Percentiles rank a stretch among this genome's conserved stretches.
phyloP scores from a whole-genome alignment of 208 protist species.

The Acanthamoeba castellanii region DNA sequence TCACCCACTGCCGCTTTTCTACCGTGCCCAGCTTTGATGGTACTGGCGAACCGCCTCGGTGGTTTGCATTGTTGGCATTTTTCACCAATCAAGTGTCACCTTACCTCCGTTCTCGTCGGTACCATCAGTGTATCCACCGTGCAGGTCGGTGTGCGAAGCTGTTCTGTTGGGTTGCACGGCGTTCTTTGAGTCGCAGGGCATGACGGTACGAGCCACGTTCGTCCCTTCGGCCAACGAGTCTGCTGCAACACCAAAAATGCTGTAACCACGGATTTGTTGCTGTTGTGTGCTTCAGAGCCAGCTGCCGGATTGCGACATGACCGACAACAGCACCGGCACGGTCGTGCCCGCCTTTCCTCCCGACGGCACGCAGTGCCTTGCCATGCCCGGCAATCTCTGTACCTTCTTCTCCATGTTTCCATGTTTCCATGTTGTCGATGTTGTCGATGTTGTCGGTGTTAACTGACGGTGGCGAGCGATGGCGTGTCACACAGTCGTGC shows the following conservation, averaged over 20 bases:
- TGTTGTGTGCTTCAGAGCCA: not conserved
- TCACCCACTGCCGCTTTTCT: constrained; percentile 14
- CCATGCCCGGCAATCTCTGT: constrained; percentile 21
- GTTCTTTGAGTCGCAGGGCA: constrained; percentile 36
- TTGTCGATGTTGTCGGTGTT: not conserved
- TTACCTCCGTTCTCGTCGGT: too few species aligned
- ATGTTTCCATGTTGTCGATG: not conserved
- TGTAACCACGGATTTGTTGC: not conserved
- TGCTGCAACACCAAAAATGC: not conserved
- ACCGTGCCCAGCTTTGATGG: not conserved
- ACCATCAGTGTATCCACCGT: constrained; percentile 25
- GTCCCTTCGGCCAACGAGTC: too few species aligned
- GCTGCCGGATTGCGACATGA: constrained; percentile 57
- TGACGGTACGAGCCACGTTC: not conserved
- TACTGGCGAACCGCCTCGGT: not conserved
- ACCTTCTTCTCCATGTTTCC: not conserved
- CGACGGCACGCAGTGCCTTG: constrained; percentile 13
- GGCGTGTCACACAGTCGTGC: not conserved
- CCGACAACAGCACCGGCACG: constrained; percentile 54
- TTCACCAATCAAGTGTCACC: not conserved
- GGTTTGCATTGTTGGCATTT: not conserved
- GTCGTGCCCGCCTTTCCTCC: not conserved
- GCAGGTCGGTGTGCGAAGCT: constrained; percentile 28
- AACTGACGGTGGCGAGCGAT: not conserved
- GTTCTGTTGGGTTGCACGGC: not conserved